A percentile compares a stretch with the other conserved stretches of the same genome.
These are phyloP conservation scores for Calonectria naviculata DNA, from an alignment of 2,329 filamentous ascomycete species.

Conservation along the genomic window DNA sequence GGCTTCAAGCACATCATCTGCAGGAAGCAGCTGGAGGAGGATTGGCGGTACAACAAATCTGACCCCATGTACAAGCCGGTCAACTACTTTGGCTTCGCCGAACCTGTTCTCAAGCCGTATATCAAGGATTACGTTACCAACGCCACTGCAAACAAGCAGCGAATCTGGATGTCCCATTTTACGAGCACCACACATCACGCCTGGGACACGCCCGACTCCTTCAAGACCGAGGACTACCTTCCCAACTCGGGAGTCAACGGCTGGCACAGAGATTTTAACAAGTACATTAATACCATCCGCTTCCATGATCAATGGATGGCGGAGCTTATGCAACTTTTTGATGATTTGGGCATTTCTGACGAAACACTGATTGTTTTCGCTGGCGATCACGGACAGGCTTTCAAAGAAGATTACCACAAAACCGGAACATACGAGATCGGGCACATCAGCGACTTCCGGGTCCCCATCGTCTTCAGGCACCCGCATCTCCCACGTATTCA, in stretches of 20 bases:
- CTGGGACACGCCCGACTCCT: constrained; percentile 37
- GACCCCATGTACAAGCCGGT: constrained; percentile 38
- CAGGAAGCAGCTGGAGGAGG: constrained; percentile 42
- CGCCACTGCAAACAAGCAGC: constrained; percentile 46
- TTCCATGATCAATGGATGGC: constrained; percentile 48
- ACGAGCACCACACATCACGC: constrained; percentile 51
- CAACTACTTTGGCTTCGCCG: constrained; percentile 50
- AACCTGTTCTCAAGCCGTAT: constrained; percentile 44
- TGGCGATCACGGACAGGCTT: constrained; percentile 49
- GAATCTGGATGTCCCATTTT: constrained; percentile 49
- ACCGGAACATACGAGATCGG: constrained; percentile 47
- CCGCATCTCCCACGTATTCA: constrained; percentile 45
- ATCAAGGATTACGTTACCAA: constrained; percentile 46
- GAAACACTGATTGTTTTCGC: constrained; percentile 48
- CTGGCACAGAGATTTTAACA: constrained; percentile 45
- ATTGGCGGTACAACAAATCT: constrained; percentile 36
- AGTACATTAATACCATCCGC: constrained; percentile 47
- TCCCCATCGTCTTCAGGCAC: constrained; percentile 48
- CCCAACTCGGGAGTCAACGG: constrained; percentile 38
- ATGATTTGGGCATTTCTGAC: constrained; percentile 46
- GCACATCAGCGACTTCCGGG: constrained; percentile 46
- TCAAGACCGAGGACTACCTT: constrained; percentile 35
- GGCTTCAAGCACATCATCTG: constrained; percentile 46
- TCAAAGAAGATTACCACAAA: constrained; percentile 46
- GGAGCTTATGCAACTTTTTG: constrained; percentile 44